Evolutionary conservation across 208 protist species (phyloP), one percentile per base, ranked within the genome.

Genomic region (Phytomonas sp.): DNA sequence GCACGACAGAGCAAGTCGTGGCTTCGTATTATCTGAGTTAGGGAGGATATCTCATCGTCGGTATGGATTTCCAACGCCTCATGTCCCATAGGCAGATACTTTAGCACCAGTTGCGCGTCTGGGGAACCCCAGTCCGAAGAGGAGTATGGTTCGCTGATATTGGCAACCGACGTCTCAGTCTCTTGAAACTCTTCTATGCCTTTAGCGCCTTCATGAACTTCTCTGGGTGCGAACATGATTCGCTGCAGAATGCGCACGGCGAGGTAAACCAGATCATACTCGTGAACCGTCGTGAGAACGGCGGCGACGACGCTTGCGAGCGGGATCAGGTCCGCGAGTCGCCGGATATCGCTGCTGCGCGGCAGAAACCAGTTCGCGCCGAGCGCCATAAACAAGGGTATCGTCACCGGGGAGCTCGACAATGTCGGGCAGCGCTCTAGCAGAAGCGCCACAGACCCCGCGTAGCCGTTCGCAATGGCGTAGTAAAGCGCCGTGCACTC

Each of bases 381-480:
- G 32, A 96, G 81, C 8, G 88, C 86, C 9, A 93, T 64, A 23
- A 92, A 73, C 63, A 96, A 73, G 31, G 91, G 83, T 17, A 84
- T 68, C 9, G 91, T 91, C 37, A 65, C 80, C 29, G 73, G 62
- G 5, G 90, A 93, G 0, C 85, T 74, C 56, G 66, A 67, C 59
- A 96, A 73, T 0, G 68, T 75, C 5, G 91, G 85, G 43, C 62
- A 82, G 78, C 85, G 78, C 71, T 75, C 56, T 23, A 96, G 76
- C 66, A 96, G 77, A 61, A 77, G 66, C 37, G 63, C 68, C 17
- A 80, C 74, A 33, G 91, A 81, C 29, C 77, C 77, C 0, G 84
- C 76, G 75, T 94, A 96, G 66, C 87, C 82, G 75, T 96, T 96
- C n/a, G 83, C 85, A 63, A 96, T 92, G 75, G 91, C 88, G 68